phyloP scores from a whole-genome alignment of 805 yeast genomes.

The Crinitomyces ghanaensis region DNA sequence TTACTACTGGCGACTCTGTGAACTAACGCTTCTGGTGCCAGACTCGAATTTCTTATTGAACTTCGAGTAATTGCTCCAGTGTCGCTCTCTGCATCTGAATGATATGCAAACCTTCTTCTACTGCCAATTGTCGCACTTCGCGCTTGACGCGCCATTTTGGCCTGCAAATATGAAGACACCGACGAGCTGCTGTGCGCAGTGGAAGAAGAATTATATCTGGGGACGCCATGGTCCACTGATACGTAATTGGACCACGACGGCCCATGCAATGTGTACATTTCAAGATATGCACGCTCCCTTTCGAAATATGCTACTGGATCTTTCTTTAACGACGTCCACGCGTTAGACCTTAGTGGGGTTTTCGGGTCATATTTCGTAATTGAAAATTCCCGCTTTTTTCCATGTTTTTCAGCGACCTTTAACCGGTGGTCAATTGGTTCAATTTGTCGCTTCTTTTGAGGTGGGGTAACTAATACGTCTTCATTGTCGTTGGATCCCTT shows the following conservation, averaged over 20 bases:
- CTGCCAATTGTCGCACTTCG: too few relatives aligned
- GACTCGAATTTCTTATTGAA: too few relatives aligned
- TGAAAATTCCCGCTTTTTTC: too few relatives aligned
- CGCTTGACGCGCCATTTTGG: not conserved
- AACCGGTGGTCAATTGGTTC: too few relatives aligned
- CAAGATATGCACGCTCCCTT: constrained; percentile 22
- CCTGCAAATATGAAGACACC: too few relatives aligned
- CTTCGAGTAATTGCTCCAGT: constrained; percentile 1
- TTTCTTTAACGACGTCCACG: constrained; percentile 20
- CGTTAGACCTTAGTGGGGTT: constrained; percentile 20
- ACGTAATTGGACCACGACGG: constrained; percentile 23
- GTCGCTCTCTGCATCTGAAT: constrained; percentile 2
- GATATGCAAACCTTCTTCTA: too few relatives aligned
- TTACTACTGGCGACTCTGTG: constrained; percentile 1
- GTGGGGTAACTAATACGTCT: too few relatives aligned
- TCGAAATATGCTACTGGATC: constrained; percentile 22
- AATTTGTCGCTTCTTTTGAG: too few relatives aligned
- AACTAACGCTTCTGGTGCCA: not conserved
- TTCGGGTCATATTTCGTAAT: constrained; percentile 12
- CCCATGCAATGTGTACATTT: constrained; percentile 22
- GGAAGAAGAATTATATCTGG: too few relatives aligned
- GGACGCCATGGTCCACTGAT: constrained; percentile 13
- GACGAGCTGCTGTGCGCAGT: too few relatives aligned
- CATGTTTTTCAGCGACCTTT: too few relatives aligned
- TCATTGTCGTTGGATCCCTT: too few relatives aligned